Evolutionary conservation across 2,329 filamentous ascomycete genomes (phyloP).

Genomic region (Phialophora chinensis): DNA sequence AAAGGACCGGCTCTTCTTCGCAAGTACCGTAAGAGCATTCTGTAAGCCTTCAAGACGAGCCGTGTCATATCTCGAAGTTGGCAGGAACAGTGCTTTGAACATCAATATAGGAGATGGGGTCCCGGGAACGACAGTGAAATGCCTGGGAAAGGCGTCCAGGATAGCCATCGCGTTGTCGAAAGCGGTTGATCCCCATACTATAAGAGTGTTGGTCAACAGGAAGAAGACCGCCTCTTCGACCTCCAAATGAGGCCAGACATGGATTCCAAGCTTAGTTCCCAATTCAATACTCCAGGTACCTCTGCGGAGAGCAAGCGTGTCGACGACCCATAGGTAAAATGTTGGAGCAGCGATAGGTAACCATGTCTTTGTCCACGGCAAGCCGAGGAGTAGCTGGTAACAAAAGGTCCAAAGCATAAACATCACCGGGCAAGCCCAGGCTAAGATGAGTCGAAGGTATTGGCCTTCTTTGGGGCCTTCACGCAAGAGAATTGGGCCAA

Average conservation of each 20-base stretch:
- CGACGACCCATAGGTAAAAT: constrained; percentile 73
- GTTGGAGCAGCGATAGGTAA: constrained; percentile 69
- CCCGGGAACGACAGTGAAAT: constrained; percentile 59
- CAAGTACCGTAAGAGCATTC: constrained; percentile 64
- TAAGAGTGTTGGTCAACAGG: constrained; percentile 69
- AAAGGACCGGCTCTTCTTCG: constrained; percentile 73
- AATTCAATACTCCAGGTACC: constrained; percentile 75
- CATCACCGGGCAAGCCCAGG: constrained; percentile 71
- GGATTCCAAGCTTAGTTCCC: constrained; percentile 69
- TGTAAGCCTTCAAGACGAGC: constrained; percentile 63
- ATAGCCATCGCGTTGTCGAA: constrained; percentile 74
- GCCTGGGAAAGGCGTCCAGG: constrained; percentile 65
- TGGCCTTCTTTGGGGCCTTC: constrained; percentile 59
- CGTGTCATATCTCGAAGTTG: constrained; percentile 61
- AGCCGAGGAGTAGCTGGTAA: constrained; percentile 66
- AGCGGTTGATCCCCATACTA: constrained; percentile 71
- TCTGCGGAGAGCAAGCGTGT: constrained; percentile 68
- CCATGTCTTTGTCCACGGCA: constrained; percentile 64
- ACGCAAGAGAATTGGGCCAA: constrained; percentile 48
- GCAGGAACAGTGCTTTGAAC: constrained; percentile 58
- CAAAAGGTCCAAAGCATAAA: constrained; percentile 68
- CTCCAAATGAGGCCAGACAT: constrained; percentile 70
- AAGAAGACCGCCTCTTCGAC: constrained; percentile 79
- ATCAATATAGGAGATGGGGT: constrained; percentile 59
- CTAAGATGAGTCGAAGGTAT: constrained; percentile 72